Evolutionary conservation across 164 flowering plant genomes (phyloP).

Genomic region (Akebia trifoliata): DNA sequence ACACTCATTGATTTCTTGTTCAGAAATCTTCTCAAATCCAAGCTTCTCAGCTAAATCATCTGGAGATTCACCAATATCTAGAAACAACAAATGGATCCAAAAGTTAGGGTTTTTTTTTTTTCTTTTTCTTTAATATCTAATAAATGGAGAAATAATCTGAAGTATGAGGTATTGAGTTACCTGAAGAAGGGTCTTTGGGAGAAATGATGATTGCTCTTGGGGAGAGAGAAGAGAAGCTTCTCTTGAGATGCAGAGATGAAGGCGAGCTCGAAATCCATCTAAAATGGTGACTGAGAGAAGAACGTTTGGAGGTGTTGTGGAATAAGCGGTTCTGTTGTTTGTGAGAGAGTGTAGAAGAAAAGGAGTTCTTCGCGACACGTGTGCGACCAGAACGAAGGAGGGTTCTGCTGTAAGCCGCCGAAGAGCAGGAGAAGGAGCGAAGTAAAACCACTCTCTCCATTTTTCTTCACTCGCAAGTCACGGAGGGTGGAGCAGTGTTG

Average conservation of each 20-base stretch:
- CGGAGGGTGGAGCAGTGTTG: too few relatives aligned
- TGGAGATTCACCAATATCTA: constrained; percentile 41
- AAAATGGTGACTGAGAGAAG: constrained; percentile 25
- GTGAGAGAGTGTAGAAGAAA: constrained; percentile 13
- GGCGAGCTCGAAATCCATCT: constrained; percentile 23
- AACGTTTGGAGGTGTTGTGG: constrained; percentile 12
- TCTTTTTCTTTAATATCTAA: too few relatives aligned
- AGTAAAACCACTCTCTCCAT: constrained; percentile 62
- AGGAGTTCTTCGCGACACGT: constrained; percentile 7
- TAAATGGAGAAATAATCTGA: neutral
- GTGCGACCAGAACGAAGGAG: constrained; percentile 28
- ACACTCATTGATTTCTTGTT: constrained; percentile 78
- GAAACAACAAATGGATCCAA: constrained; percentile 5
- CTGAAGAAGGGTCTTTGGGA: constrained; percentile 38
- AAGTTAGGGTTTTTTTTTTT: neutral
- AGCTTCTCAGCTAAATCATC: constrained; percentile 66
- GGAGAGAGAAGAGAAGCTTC: constrained; percentile 46
- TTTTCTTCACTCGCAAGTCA: too few relatives aligned
- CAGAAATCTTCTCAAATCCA: constrained; percentile 86
- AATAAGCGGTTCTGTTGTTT: constrained; percentile 11
- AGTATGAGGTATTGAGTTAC: constrained; percentile 17
- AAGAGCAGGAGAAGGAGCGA: constrained; percentile 45
- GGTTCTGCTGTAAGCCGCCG: constrained; percentile 30
- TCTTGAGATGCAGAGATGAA: constrained; percentile 22
- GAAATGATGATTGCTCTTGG: constrained; percentile 56